Evolutionary conservation across 2,329 filamentous ascomycete species (phyloP).

Genomic region (Talaromyces verruculosus): DNA sequence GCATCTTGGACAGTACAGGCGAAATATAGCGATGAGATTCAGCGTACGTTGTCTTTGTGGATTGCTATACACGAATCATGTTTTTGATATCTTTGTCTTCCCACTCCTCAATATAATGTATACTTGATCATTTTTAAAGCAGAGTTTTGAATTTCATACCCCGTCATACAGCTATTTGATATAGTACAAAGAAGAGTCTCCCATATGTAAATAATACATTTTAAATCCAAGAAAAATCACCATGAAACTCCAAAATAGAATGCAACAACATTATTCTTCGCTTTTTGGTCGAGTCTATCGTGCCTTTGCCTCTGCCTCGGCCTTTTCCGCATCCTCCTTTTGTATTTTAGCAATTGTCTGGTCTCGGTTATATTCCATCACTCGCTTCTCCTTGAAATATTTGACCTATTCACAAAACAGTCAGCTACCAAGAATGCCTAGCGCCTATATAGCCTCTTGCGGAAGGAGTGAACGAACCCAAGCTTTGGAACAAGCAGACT

Average conservation of each 20-base stretch:
- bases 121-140: slow-evolving; percentile 22
- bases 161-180: slow-evolving; percentile 20
- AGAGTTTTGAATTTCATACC: slow-evolving; percentile 17
- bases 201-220: slow-evolving; percentile 6
- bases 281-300: slow-evolving; percentile 34
- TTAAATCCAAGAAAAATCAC: slow-evolving; percentile 21
- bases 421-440: slow-evolving; percentile 2
- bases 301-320: slow-evolving; percentile 45
- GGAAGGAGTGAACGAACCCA: slow-evolving; percentile 66
- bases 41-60: slow-evolving; percentile 1
- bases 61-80: neutral
- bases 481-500: slow-evolving; percentile 79
- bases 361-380: slow-evolving; percentile 87
- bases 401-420: slow-evolving; percentile 63
- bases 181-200: slow-evolving; percentile 11
- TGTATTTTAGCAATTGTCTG: slow-evolving; percentile 73
- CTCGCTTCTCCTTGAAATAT: slow-evolving; percentile 96
- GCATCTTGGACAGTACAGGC: slow-evolving; percentile 18
- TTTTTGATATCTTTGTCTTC: neutral
- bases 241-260: slow-evolving; percentile 15
- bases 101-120: slow-evolving; percentile 15
- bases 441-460: neutral
- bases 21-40: slow-evolving; percentile 4
- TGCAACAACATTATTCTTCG: slow-evolving; percentile 20
- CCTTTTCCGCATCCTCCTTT: slow-evolving; percentile 67